Conservation (phyloP, 2,329 filamentous ascomycete genomes). For the Apiospora saccharicola region DNA sequence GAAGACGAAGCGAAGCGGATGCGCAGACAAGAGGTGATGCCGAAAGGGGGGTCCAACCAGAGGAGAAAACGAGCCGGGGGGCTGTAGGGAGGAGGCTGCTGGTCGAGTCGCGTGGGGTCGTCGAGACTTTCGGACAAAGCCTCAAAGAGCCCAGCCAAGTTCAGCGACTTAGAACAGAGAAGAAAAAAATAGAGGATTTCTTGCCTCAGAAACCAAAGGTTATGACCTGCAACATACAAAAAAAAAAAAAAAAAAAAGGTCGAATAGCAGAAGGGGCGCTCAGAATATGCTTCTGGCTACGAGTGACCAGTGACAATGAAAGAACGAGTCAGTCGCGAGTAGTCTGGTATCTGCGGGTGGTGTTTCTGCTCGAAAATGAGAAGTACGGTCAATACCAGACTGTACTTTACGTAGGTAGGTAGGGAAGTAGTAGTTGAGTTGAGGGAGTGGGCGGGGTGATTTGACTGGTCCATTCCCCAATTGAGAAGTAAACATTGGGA, state of each 20-base stretch:
- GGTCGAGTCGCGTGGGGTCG: slow-evolving; percentile 10
- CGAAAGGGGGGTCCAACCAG: background rate
- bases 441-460: slow-evolving; percentile 15
- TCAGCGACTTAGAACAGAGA: background rate
- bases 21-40: slow-evolving; percentile 7
- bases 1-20: slow-evolving; percentile 12
- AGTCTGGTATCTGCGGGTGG: slow-evolving; percentile 1
- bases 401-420: background rate
- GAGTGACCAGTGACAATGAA: background rate
- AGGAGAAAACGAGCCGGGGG: slow-evolving; percentile 10
- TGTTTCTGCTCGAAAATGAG: slow-evolving; percentile 11
- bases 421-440: background rate
- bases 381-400: slow-evolving; percentile 5
- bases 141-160: slow-evolving; percentile 1
- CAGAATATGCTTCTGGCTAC: background rate
- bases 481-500: slow-evolving; percentile 19
- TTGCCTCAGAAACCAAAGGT: background rate
- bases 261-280: slow-evolving; percentile 3
- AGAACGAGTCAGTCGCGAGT: background rate
- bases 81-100: background rate
- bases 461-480: slow-evolving; percentile 18
- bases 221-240: slow-evolving; percentile 13
- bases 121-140: slow-evolving; percentile 14
- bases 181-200: background rate
- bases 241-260: slow-evolving; percentile 3